Base-by-base conservation (phyloP, 345 rosid species). In the Bretschneidera sinensis region DNA sequence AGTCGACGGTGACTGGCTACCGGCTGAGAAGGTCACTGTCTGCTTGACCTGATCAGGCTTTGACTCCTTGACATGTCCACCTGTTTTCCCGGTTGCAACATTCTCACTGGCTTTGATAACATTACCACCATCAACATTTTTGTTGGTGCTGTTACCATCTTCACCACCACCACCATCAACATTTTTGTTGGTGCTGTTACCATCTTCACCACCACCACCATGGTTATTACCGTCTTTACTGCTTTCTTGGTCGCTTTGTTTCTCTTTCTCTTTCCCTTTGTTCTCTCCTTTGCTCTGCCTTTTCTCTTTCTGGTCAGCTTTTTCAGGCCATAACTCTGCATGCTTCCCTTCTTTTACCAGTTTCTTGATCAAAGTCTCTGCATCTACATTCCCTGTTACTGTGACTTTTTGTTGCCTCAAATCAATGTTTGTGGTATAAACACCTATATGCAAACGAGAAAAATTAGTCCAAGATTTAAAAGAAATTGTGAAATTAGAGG, bases 321-420 rank as follows among this genome's bases (percentile, higher is more conserved):
- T 73, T 34, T 65, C 78, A 54, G 83, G 88, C 80, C 88, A 74
- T 1, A 86, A 52, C 68, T 76, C 85, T 14, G 92, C 98, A 48
- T 74, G 77, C 62, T 85, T 91, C 17, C 95, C 95, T 9, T 83
- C 66, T 61, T 79, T 86, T 53, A 49, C 69, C 49, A 91, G 83
- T 63, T 81, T 88, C 79, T 78, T 84, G 63, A 86, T 69, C 54
- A 91, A 76, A 61, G 81, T 77, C 20, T 66, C 75, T 0, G 81
- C 78, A 28, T 78, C 64, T 5, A 78, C 76, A 51, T 81, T 83
- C 10, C 94, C 92, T 6, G 59, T 70, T 18, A 91, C 92, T 6
- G 71, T 81, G 10, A 82, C 96, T 31, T 79, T 88, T 0, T 88
- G 89, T 59, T 71, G 87, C 61, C 65, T 76, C 75, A 82, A 71